Conservation (phyloP, 495 filamentous ascomycete genomes). For the Margaritispora aquatica region DNA sequence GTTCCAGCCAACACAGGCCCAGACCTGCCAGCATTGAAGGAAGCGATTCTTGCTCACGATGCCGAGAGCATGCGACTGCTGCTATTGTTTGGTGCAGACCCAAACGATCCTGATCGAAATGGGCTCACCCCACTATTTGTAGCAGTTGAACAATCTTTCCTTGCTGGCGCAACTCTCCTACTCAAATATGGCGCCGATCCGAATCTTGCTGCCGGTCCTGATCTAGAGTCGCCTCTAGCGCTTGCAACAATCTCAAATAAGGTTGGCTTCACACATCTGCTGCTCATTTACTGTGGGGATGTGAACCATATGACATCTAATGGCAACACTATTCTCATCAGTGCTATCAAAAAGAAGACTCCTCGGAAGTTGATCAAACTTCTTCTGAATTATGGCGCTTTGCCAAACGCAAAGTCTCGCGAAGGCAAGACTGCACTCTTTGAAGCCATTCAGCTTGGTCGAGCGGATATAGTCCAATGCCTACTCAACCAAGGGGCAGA, state of each 20-base stretch:
- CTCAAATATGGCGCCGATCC: conserved; percentile 43
- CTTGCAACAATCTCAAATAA: conserved; percentile 43
- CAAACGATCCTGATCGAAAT: conserved; percentile 36
- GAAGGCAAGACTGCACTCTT: conserved; percentile 44
- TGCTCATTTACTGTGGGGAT: conserved; percentile 44
- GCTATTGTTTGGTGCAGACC: conserved; percentile 44
- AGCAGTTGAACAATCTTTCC: conserved; percentile 23
- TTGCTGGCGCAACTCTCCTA: conserved; percentile 28
- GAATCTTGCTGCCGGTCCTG: conserved; percentile 26
- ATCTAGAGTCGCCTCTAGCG: conserved; percentile 20
- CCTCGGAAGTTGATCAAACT: conserved; percentile 29
- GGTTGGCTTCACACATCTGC: conserved; percentile 37
- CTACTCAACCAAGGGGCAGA: conserved; percentile 33
- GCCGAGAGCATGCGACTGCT: conserved; percentile 40
- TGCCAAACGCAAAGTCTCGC: conserved; percentile 43
- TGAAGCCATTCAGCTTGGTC: conserved; percentile 33
- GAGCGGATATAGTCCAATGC: conserved; percentile 27
- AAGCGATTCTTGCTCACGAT: conserved; percentile 20
- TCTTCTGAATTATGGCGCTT: conserved; percentile 43
- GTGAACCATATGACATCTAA: conserved; percentile 33
- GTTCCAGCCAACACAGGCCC: conserved; percentile 37
- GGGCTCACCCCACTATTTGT: conserved; percentile 33
- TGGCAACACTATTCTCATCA: conserved; percentile 31
- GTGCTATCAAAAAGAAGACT: conserved; percentile 35
- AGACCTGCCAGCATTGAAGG: conserved; percentile 26